Evolutionary conservation across 2,329 filamentous ascomycete species (phyloP).

Genomic region (Graphiopsis chlorocephala): DNA sequence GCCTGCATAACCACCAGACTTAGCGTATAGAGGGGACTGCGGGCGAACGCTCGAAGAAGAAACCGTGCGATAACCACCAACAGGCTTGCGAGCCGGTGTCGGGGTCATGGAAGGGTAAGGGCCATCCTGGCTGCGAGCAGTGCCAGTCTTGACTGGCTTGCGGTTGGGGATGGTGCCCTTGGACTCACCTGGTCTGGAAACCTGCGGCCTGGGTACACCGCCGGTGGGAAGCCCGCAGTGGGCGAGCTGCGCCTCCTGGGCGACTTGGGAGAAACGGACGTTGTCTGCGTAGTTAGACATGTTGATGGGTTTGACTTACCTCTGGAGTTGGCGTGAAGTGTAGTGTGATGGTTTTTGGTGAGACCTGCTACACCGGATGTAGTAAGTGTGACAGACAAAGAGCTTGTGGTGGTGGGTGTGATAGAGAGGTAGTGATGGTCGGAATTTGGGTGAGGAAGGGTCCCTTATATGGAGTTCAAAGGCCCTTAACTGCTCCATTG

Average conservation of each 20-base stretch:
- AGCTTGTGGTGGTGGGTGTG: not conserved
- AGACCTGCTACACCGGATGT: slow-evolving; percentile 13
- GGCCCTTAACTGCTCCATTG: not conserved
- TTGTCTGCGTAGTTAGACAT: not conserved
- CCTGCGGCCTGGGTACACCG: not conserved
- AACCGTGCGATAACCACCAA: not conserved
- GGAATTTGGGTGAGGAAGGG: not conserved
- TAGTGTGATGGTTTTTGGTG: not conserved
- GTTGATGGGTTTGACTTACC: not conserved
- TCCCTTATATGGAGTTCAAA: not conserved
- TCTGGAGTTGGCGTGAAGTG: not conserved
- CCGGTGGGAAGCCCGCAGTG: not conserved
- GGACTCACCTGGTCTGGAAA: not conserved
- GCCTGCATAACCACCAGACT: not conserved
- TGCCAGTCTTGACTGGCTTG: not conserved
- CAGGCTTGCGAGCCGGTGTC: not conserved
- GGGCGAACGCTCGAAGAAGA: not conserved
- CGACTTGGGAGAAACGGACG: not conserved
- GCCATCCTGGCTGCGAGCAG: not conserved
- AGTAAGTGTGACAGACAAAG: slow-evolving; percentile 4
- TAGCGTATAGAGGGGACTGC: not conserved
- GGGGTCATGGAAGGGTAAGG: not conserved
- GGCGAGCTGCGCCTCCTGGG: not conserved
- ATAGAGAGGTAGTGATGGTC: not conserved
- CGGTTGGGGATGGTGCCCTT: not conserved